A percentile compares a stretch with the other conserved stretches of the same genome.
These are phyloP conservation scores for Solanum boliviense DNA, from an alignment of 257 asterid genomes.

Conservation along the genomic window DNA sequence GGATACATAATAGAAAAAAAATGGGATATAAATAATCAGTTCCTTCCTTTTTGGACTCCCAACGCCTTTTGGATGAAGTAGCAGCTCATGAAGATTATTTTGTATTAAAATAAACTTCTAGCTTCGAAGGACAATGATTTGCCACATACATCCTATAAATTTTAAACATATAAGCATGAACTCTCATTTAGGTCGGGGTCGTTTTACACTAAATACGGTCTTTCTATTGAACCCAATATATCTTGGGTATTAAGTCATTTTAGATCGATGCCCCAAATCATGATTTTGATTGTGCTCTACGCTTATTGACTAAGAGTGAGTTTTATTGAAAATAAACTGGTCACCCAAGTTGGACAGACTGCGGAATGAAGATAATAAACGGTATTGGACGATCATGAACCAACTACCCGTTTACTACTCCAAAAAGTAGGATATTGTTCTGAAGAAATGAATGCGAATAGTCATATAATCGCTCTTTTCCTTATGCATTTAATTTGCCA, in stretches of 20 bases:
- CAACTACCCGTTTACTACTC: too few relatives aligned
- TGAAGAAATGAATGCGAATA: background rate
- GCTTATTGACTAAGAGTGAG: too few relatives aligned
- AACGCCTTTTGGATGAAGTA: too few relatives aligned
- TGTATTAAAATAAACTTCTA: too few relatives aligned
- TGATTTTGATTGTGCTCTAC: background rate
- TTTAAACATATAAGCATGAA: background rate
- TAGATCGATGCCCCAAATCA: background rate
- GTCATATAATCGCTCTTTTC: background rate
- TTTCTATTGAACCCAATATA: background rate
- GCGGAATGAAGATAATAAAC: too few relatives aligned
- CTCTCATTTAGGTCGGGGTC: background rate
- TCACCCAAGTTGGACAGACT: background rate
- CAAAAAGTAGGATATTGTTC: too few relatives aligned
- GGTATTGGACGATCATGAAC: background rate
- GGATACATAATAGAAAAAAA: background rate
- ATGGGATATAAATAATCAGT: background rate
- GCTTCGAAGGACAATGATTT: too few relatives aligned
- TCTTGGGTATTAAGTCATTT: background rate
- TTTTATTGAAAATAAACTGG: too few relatives aligned
- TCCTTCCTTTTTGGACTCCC: background rate
- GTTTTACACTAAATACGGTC: background rate
- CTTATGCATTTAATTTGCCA: background rate
- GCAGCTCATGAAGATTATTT: rapidly evolving
- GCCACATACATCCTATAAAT: background rate